Base-by-base conservation (phyloP, 148 eudicot species). In the Rhododendron ovatum region DNA sequence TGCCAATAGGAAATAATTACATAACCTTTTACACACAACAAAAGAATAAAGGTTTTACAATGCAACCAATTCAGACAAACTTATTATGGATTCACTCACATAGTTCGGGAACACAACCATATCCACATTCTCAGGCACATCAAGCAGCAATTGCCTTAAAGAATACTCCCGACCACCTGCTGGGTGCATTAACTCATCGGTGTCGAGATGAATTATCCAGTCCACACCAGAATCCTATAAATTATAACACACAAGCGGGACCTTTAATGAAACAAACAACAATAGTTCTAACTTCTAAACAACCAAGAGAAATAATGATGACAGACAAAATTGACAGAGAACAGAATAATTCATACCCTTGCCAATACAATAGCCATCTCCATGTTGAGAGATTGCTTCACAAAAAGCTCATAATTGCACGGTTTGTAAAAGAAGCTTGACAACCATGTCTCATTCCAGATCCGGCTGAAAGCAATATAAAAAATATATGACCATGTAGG, bases 351-450 rank as follows among this genome's bases (percentile, higher is more conserved):
- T 39, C 93, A 61, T 93, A 96, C 98, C 95, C 96, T 92, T 84
- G 98, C 98, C 98, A 92, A 93, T 83, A 91, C 93, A 39, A 96
- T 96, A 45, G 98, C 98, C 98, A 96, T 96, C 89, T 96, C 98
- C 98, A 96, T 96, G 84, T 96, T 96, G 63, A 96, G 92, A 78
- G 98, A 92, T 86, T 96, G 98, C 90, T 96, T 96, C 90, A 96
- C 98, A 87, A 96, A 96, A 59, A 96, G 90, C 91, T 96, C 98
- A 88, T 96, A 93, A 88, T 96, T 96, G 91, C 98, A 96, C 20
- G 98, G 98, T 89, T 96, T 94, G 93, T 93, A 96, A 87, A 96
- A 96, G 94, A 96, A 96, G 88, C 98, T 94, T 84, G 98, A 91
- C 82, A 96, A 88, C 98, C 98, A 96, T 33, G 98, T 96, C 89